Evolutionary conservation across 2,329 filamentous ascomycete genomes (phyloP).

Genomic region (Scytalidium sp.): DNA sequence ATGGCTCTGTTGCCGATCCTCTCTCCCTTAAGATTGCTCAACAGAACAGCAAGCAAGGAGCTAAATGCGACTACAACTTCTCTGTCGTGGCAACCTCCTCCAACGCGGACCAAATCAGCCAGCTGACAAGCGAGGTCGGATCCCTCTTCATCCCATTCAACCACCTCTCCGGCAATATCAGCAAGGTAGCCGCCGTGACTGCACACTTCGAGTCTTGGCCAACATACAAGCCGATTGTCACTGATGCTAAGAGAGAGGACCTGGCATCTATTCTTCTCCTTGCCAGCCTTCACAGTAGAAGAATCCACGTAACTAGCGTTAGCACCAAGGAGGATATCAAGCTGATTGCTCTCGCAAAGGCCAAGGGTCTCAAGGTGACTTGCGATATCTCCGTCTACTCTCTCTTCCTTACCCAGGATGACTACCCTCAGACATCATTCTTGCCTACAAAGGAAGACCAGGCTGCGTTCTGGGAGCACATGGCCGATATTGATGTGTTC

Average conservation of each 20-base stretch:
- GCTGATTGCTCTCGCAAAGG: conserved; percentile 73
- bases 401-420: conserved; percentile 69
- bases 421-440: conserved; percentile 64
- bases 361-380: conserved; percentile 78
- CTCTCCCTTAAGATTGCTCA: conserved; percentile 69
- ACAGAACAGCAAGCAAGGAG: conserved; percentile 63
- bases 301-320: conserved; percentile 76
- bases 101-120: conserved; percentile 72
- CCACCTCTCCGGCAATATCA: conserved; percentile 74
- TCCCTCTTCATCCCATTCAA: conserved; percentile 84
- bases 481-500: conserved; percentile 74
- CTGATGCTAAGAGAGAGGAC: conserved; percentile 77
- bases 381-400: conserved; percentile 81
- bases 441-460: conserved; percentile 69
- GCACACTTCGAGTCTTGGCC: conserved; percentile 79
- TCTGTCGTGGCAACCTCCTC: conserved; percentile 71
- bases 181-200: conserved; percentile 76
- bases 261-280: conserved; percentile 77
- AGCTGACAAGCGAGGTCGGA: conserved; percentile 70
- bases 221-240: conserved; percentile 73
- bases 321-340: conserved; percentile 79
- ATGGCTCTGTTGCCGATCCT: conserved; percentile 70
- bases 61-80: conserved; percentile 77
- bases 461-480: conserved; percentile 69
- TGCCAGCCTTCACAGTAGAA: conserved; percentile 73